phyloP scores from a whole-genome alignment of 352 stramenopile genomes.

The Phytopythium kandeliae region DNA sequence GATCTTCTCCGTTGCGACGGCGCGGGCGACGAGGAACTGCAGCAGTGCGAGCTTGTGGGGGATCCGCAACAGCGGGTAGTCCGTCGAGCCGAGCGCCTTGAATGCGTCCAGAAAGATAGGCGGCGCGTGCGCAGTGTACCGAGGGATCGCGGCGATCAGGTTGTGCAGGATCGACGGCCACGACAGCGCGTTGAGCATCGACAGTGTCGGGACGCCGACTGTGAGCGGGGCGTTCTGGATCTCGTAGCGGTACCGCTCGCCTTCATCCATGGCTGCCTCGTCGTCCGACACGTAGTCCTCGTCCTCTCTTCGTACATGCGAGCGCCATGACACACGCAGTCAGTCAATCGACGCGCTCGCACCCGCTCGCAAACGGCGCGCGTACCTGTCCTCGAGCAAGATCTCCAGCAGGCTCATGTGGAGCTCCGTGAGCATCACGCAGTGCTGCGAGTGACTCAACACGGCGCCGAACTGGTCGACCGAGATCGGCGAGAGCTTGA shows the following conservation, averaged over 20 bases:
- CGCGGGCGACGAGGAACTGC: constrained; percentile 56
- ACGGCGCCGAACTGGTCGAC: constrained; percentile 62
- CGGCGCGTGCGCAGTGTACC: constrained; percentile 46
- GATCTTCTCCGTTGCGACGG: constrained; percentile 62
- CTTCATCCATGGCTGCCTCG: constrained; percentile 72
- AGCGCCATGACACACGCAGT: neutral
- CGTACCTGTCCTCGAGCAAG: constrained; percentile 52
- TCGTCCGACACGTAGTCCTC: constrained; percentile 86
- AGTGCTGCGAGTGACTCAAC: constrained; percentile 34
- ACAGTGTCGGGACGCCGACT: constrained; percentile 65
- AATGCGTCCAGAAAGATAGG: constrained; percentile 38
- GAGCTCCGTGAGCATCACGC: constrained; percentile 59
- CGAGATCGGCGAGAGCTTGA: constrained; percentile 54
- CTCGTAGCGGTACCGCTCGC: constrained; percentile 76
- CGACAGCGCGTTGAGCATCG: constrained; percentile 78
- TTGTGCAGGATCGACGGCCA: constrained; percentile 73
- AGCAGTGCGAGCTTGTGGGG: constrained; percentile 68
- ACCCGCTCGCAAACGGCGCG: too few relatives aligned
- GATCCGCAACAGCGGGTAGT: constrained; percentile 51
- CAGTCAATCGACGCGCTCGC: too few relatives aligned
- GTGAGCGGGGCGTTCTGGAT: constrained; percentile 75
- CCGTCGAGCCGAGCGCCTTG: constrained; percentile 28
- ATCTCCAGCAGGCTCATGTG: constrained; percentile 84
- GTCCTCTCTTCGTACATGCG: constrained; percentile 36
- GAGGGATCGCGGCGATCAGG: constrained; percentile 62